Conservation (phyloP, 2,329 filamentous ascomycete genomes). For the Sordariomycetes sp. region DNA sequence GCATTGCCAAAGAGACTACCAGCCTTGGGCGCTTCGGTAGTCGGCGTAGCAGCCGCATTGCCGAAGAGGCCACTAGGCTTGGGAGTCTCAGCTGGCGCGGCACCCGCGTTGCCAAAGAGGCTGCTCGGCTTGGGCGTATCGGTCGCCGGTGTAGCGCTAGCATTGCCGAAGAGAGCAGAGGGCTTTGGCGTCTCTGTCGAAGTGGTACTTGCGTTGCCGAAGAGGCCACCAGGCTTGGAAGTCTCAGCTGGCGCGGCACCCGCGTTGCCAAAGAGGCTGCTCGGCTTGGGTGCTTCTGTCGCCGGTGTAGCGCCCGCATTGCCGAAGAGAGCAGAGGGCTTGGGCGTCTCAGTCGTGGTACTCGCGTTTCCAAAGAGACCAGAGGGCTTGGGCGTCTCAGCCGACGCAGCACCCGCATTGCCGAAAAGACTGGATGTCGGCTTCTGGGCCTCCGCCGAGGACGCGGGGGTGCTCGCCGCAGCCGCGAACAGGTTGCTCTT, state of each 20-base stretch:
- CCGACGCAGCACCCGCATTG: background rate
- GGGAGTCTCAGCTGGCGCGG: conserved; percentile 3
- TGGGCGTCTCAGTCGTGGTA: background rate
- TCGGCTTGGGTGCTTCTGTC: background rate
- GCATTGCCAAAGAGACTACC: conserved; percentile 8
- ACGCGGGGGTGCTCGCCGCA: conserved; percentile 4
- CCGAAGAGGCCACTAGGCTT: conserved; percentile 3
- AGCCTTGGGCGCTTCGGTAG: conserved; percentile 4
- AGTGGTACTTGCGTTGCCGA: conserved; percentile 5
- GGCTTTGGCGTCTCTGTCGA: background rate
- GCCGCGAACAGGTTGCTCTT: conserved; percentile 9
- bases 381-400: conserved; percentile 5
- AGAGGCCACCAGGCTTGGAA: conserved; percentile 6
- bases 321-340: conserved; percentile 5
- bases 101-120: conserved; percentile 3
- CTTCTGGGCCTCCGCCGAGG: conserved; percentile 5
- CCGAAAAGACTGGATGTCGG: conserved; percentile 5
- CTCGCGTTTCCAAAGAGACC: conserved; percentile 8
- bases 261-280: conserved; percentile 2
- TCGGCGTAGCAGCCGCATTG: background rate
- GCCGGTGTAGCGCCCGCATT: background rate
- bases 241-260: conserved; percentile 5
- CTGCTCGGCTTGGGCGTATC: background rate
- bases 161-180: conserved; percentile 4
- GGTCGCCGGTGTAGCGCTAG: background rate